Evolutionary conservation across 257 asterid species (phyloP).

Genomic region (Solanum infundibuliforme): DNA sequence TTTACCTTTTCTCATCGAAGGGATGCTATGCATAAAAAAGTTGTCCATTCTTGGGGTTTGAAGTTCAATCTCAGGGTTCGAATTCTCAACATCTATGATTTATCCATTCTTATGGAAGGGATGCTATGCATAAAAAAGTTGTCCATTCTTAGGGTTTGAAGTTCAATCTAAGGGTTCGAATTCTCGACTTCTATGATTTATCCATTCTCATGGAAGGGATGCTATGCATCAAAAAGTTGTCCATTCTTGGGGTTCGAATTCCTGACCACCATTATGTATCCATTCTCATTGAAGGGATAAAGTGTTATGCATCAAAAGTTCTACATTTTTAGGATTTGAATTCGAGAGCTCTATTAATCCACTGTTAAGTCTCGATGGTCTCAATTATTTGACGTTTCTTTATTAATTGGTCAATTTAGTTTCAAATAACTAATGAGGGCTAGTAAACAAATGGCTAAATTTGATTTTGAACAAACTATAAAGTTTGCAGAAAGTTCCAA

Average conservation of each 20-base stretch:
- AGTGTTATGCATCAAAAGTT: neutral
- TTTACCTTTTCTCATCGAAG: neutral
- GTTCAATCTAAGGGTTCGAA: neutral
- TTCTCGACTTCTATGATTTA: neutral
- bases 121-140: neutral
- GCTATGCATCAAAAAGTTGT: neutral
- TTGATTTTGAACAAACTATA: neutral
- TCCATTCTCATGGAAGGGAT: neutral
- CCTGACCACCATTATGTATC: neutral
- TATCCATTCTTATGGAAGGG: neutral
- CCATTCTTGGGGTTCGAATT: neutral
- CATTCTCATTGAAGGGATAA: neutral
- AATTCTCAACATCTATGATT: neutral
- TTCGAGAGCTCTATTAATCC: neutral
- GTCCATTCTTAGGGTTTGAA: neutral
- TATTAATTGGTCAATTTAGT: neutral
- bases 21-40: neutral
- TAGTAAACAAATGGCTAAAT: neutral
- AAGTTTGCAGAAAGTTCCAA: neutral
- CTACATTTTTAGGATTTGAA: neutral
- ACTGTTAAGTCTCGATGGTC: neutral
- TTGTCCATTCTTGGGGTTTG: neutral
- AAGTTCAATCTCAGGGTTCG: neutral
- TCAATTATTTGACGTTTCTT: neutral
- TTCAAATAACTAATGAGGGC: neutral